Base-by-base conservation (phyloP, 805 yeast genomes). In the Metschnikowia noctiluminum region DNA sequence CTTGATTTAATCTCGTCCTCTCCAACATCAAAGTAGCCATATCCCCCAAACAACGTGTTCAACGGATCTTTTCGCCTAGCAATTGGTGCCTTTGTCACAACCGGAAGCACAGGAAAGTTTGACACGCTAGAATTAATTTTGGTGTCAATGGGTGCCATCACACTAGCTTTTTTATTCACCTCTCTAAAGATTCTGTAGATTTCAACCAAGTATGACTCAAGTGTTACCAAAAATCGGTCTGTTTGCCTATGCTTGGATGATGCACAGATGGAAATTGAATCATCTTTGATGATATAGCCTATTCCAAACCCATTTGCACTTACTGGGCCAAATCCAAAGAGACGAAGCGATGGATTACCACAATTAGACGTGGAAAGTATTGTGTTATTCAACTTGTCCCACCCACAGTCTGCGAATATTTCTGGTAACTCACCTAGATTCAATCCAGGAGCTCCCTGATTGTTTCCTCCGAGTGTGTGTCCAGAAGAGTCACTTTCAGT, bases 311-410 rank as follows among this genome's bases (percentile, higher is more conserved):
- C 85, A 38, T 74, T 70, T 31, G 83, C 76, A 40, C 79, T 71
- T 3, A 81, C 80, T 0, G 85, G 85, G 2, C 84, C 82, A 46
- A 80, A 78, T 1, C 85, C 85, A 62, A 80, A 80, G 50, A 78
- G 68, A 50, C 81, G 69, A 46, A 80, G 65, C 0, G 84, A 78
- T 2, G 84, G 84, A 55, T 80, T 80, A 27, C 85, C 85, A 62
- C 85, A 80, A 59, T 80, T 80, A 3, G 84, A 81, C 30, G 68
- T 64, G 46, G 72, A 72, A 27, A 90, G 71, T 16, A 89, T 78
- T 6, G 92, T 85, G 56, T 84, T 87, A 67, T 89, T 89, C 50
- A 90, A 69, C 61, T 82, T 81, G 58, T 85, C 89, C 97, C 97
- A 90, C 28, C 96, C 96, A 8, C 80, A 72, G 65, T 90, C 96